A percentile compares a stretch with the other conserved stretches of the same genome.
Conservation (phyloP, 1,284 basidiomycete species). For the Kwoniella shivajii region DNA sequence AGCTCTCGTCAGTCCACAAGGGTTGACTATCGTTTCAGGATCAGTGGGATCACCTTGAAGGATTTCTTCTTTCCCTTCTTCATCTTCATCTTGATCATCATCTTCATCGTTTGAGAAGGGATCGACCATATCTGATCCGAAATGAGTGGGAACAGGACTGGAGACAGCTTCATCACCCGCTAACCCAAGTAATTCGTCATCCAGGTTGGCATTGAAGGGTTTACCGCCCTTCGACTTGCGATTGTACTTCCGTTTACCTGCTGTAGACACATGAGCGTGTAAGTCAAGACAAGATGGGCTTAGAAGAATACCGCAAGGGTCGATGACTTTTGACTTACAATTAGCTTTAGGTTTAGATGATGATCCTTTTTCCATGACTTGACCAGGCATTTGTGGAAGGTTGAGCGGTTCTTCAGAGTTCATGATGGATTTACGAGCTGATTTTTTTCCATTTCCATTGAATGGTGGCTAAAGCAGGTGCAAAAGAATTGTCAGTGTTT, state of each 20-base stretch:
- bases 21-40: slow-evolving; percentile 36
- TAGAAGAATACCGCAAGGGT: too few species aligned
- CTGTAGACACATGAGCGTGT: too few species aligned
- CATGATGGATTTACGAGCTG: background rate
- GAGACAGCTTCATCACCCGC: slow-evolving; percentile 38
- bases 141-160: slow-evolving; percentile 1
- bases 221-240: slow-evolving; percentile 23
- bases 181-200: slow-evolving; percentile 49
- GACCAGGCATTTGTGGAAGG: slow-evolving; percentile 8
- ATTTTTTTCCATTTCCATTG: slow-evolving; percentile 3
- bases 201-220: slow-evolving; percentile 25
- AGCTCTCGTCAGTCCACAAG: slow-evolving; percentile 41
- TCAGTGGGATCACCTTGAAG: slow-evolving; percentile 18
- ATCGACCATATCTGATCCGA: slow-evolving; percentile 20
- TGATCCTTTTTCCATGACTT: background rate
- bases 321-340: too few species aligned
- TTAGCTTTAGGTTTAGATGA: slow-evolving; percentile 15
- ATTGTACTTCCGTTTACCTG: slow-evolving; percentile 24
- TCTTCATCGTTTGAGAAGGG: slow-evolving; percentile 9
- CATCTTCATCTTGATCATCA: slow-evolving; percentile 9
- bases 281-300: too few species aligned
- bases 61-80: slow-evolving; percentile 2
- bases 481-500: too few species aligned
- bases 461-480: background rate
- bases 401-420: slow-evolving; percentile 8